Percentiles rank a stretch among this genome's conserved stretches.
phyloP scores from a whole-genome alignment of 371 early-diverging fungal species.

The Mucor indicus region DNA sequence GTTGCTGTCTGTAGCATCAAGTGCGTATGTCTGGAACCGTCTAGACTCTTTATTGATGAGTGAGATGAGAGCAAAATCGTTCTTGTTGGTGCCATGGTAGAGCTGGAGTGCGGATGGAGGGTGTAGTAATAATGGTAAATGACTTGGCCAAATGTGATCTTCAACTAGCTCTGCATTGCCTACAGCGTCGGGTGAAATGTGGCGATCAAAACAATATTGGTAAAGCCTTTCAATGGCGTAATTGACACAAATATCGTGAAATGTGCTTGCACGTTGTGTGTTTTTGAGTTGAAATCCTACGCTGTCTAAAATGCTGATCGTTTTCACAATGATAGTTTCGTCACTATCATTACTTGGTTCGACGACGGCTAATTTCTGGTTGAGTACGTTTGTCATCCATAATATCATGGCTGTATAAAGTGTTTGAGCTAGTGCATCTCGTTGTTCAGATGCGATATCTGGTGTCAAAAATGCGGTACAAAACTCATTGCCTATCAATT shows the following conservation, averaged over 20 bases:
- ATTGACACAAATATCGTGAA: conserved; percentile 82
- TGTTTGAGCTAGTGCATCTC: conserved; percentile 71
- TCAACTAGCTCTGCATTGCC: conserved; percentile 4
- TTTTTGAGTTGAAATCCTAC: conserved; percentile 55
- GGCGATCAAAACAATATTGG: conserved; percentile 32
- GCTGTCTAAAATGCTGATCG: conserved; percentile 73
- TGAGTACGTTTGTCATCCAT: conserved; percentile 77
- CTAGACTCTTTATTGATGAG: conserved; percentile 28
- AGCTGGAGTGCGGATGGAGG: neutral
- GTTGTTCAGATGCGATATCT: conserved; percentile 55
- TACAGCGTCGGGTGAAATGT: conserved; percentile 4
- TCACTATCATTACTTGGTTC: too few relatives aligned
- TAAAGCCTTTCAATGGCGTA: conserved; percentile 84
- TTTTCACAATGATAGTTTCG: conserved; percentile 32
- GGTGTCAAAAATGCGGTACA: conserved; percentile 81
- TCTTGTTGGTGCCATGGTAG: conserved; percentile 16
- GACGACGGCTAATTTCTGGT: conserved; percentile 56
- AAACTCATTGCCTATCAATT: conserved; percentile 64
- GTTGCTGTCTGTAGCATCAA: conserved; percentile 43
- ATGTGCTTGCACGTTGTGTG: conserved; percentile 25
- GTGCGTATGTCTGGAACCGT: conserved; percentile 32
- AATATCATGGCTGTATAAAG: conserved; percentile 73
- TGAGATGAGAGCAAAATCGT: conserved; percentile 18
- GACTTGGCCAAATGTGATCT: conserved; percentile 12
- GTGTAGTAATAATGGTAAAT: neutral